Evolutionary conservation across 164 flowering plant genomes (phyloP).

Genomic region (Amborella trichopoda): DNA sequence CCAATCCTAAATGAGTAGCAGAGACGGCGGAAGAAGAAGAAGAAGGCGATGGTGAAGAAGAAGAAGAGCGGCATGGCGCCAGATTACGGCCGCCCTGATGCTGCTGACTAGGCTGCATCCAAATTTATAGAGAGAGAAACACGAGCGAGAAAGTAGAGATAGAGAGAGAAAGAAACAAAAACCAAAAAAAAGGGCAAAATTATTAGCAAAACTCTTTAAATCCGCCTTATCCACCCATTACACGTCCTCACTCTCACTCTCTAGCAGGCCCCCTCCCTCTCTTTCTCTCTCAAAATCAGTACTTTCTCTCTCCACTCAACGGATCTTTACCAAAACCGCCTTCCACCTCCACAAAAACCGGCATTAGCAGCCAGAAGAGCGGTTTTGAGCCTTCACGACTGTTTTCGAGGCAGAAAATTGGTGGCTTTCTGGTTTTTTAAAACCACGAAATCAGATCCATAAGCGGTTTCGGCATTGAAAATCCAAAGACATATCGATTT

Average conservation of each 20-base stretch:
- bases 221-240: conserved; percentile 2
- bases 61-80: conserved; percentile 33
- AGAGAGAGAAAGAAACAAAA: conserved; percentile 2
- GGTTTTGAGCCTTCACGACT: conserved; percentile 2
- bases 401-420: conserved; percentile 5
- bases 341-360: conserved; percentile 7
- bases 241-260: conserved; percentile 2
- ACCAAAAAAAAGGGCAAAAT: conserved; percentile 3
- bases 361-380: conserved; percentile 10
- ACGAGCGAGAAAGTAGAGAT: too few species aligned
- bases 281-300: not conserved
- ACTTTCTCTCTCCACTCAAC: conserved; percentile 4
- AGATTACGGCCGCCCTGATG: conserved; percentile 8
- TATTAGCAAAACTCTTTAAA: not conserved
- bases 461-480: too few species aligned
- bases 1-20: conserved; percentile 51
- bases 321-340: conserved; percentile 7
- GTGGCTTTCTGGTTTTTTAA: conserved; percentile 2
- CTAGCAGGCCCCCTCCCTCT: not conserved
- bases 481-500: too few species aligned
- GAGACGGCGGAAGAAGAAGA: conserved; percentile 79
- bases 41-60: conserved; percentile 61
- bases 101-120: conserved; percentile 65
- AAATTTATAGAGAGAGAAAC: too few species aligned
- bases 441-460: too few species aligned